Percentiles rank a stretch among this genome's conserved stretches.
phyloP scores from a whole-genome alignment of 2,329 filamentous ascomycete species.

The Huntiella decipiens region DNA sequence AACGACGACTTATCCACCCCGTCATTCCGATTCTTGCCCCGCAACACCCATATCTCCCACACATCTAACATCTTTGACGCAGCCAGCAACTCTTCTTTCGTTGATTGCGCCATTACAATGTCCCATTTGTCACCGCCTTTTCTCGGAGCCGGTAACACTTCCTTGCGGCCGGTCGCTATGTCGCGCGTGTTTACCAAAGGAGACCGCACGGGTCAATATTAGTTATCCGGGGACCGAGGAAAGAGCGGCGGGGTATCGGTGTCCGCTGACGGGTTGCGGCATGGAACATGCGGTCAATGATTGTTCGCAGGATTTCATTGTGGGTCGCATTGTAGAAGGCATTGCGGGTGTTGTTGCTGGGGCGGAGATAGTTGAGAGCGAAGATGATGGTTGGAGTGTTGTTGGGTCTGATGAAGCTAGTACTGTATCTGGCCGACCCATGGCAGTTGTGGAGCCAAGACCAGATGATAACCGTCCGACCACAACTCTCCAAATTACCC shows the following conservation, averaged over 20 bases:
- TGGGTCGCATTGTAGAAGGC: slow-evolving; percentile 50
- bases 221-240: slow-evolving; percentile 55
- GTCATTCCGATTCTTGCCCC: no score
- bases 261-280: slow-evolving; percentile 47
- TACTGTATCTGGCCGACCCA: background rate
- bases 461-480: background rate
- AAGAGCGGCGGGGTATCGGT: slow-evolving; percentile 52
- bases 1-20: no score
- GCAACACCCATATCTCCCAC: no score
- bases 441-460: background rate
- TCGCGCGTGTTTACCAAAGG: slow-evolving; percentile 49
- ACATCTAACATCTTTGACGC: no score
- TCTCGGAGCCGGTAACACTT: slow-evolving; percentile 51
- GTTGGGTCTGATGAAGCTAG: background rate
- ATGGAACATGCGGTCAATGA: slow-evolving; percentile 59
- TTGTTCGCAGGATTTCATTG: slow-evolving; percentile 56
- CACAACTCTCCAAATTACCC: background rate
- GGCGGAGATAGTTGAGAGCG: slow-evolving; percentile 15
- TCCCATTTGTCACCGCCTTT: slow-evolving; percentile 47
- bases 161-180: slow-evolving; percentile 72
- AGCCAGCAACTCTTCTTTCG: no score
- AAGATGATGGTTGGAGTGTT: background rate
- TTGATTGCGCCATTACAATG: slow-evolving; percentile 47
- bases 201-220: slow-evolving; percentile 47
- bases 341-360: slow-evolving; percentile 34